Base-by-base conservation (phyloP, 108 stramenopile species). In the Epipyxis sp. region DNA sequence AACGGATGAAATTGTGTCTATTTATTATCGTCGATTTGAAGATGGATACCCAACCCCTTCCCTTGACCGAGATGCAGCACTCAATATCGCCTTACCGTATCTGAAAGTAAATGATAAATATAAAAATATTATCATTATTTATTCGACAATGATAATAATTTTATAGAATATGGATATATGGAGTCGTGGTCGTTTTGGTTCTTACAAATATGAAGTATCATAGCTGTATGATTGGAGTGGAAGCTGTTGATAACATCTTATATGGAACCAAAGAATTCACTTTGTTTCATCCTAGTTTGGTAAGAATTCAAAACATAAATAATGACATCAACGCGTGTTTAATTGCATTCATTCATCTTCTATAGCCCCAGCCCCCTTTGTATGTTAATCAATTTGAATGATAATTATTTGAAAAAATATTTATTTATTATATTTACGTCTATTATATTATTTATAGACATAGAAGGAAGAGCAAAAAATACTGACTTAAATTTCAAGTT, bases 21-120 rank as follows among this genome's bases (percentile, higher is more conserved):
- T 89, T 99, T 59, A 93, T 99, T 79, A 96, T 97, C 34, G 95
- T 93, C 16, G 97, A 99, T 79, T 91, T 99, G 0, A 81, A 98
- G 43, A 87, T 91, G 59, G 93, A 96, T 74, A 74, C 25, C 71
- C 71, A 6, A 74, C 71, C 6, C 71, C 71, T 27, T 74, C 46
- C 6, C 34, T 74, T 3, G 50, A 74, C 42, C 3, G 71, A 27
- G 71, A 74, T 37, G 13, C 6, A 39, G 71, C 43, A 6, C 32
- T 74, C 6, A 30, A 6, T 3, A 42, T 13, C 42, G 71, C 71
- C 6, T 32, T 74, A 6, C 71, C 71, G 34, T 54, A 32, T 13
- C 34, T 74, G 71, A 6, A 20, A 42, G n/a, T n/a, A n/a, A n/a
- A n/a, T n/a, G n/a, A n/a, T n/a, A 57, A n/a, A 57, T n/a, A 57